phyloP scores from a whole-genome alignment of 352 stramenopile species.

The Phytophthora sojae region DNA sequence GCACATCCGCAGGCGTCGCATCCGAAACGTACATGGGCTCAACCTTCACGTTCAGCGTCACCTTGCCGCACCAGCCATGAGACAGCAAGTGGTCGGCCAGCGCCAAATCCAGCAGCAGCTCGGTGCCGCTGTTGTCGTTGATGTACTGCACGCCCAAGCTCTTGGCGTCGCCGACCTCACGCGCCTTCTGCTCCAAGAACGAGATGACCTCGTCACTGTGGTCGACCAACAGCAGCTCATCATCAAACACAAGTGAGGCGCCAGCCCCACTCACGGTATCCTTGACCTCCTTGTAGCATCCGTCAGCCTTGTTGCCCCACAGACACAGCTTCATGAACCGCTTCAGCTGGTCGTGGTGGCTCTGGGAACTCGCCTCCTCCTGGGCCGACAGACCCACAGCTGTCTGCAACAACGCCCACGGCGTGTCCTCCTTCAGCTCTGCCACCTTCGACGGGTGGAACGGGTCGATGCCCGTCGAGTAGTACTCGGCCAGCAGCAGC shows the following conservation, averaged over 20 bases:
- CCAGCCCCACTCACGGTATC: conserved; percentile 61
- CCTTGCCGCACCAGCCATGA: conserved; percentile 49
- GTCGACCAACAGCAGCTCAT: conserved; percentile 62
- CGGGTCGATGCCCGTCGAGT: conserved; percentile 56
- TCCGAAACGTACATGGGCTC: conserved; percentile 81
- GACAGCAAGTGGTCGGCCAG: conserved; percentile 65
- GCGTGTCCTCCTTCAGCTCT: conserved; percentile 49
- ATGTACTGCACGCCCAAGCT: conserved; percentile 55
- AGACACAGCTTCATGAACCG: conserved; percentile 69
- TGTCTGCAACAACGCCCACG: conserved; percentile 59
- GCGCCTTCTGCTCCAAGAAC: conserved; percentile 36
- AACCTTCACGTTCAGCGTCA: conserved; percentile 72
- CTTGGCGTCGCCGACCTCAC: background rate
- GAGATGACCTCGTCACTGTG: conserved; percentile 50
- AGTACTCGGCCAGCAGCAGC: conserved; percentile 62
- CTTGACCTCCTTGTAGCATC: conserved; percentile 72
- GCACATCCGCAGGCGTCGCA: conserved; percentile 57
- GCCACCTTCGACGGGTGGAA: conserved; percentile 62
- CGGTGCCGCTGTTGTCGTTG: conserved; percentile 78
- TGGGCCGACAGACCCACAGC: conserved; percentile 38
- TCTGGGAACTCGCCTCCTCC: conserved; percentile 21
- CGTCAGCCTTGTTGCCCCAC: conserved; percentile 77
- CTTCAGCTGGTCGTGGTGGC: conserved; percentile 48
- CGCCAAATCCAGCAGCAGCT: conserved; percentile 69
- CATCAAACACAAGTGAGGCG: conserved; percentile 60